Conservation (phyloP, 768 basidiomycete species). For the Naematelia aurantialba region DNA sequence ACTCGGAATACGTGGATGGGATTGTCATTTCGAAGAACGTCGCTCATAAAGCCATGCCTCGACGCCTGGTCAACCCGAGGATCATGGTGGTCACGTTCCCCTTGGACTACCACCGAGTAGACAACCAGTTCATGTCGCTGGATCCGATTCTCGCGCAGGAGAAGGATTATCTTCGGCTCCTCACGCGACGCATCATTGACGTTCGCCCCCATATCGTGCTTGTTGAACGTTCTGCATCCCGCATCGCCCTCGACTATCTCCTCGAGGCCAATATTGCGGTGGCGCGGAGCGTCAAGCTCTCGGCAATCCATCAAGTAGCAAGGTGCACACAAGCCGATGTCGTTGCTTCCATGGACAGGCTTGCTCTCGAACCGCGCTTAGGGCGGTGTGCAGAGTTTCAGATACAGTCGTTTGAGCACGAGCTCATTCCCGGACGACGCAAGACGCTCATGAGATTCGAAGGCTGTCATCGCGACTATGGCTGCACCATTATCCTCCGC, state of each 20-base stretch:
- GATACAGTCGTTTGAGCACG: slow-evolving; percentile 91
- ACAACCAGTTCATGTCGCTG: slow-evolving; percentile 79
- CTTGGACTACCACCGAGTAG: slow-evolving; percentile 72
- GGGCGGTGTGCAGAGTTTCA: slow-evolving; percentile 82
- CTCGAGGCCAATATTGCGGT: slow-evolving; percentile 82
- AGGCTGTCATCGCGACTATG: slow-evolving; percentile 86
- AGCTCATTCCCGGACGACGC: slow-evolving; percentile 83
- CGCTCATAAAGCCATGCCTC: slow-evolving; percentile 90
- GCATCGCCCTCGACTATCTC: slow-evolving; percentile 81
- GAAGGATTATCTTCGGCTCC: slow-evolving; percentile 82
- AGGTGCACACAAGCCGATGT: slow-evolving; percentile 92
- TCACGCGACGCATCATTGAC: slow-evolving; percentile 84
- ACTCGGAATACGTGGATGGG: slow-evolving; percentile 96
- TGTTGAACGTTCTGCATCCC: slow-evolving; percentile 84
- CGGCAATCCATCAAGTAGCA: slow-evolving; percentile 81
- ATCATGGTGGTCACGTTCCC: slow-evolving; percentile 97
- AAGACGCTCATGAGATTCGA: slow-evolving; percentile 99
- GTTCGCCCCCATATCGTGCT: slow-evolving; percentile 87
- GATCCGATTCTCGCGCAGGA: slow-evolving; percentile 87
- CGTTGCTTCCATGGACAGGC: slow-evolving; percentile 90
- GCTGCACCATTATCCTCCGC: slow-evolving; percentile 86
- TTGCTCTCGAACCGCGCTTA: slow-evolving; percentile 80
- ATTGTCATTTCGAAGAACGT: slow-evolving; percentile 98
- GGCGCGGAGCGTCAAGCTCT: slow-evolving; percentile 80
- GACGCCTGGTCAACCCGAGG: slow-evolving; percentile 75